Evolutionary conservation across 306 rosid genomes (phyloP), one percentile per base, ranked within the genome.

Genomic region (Glycine soja): DNA sequence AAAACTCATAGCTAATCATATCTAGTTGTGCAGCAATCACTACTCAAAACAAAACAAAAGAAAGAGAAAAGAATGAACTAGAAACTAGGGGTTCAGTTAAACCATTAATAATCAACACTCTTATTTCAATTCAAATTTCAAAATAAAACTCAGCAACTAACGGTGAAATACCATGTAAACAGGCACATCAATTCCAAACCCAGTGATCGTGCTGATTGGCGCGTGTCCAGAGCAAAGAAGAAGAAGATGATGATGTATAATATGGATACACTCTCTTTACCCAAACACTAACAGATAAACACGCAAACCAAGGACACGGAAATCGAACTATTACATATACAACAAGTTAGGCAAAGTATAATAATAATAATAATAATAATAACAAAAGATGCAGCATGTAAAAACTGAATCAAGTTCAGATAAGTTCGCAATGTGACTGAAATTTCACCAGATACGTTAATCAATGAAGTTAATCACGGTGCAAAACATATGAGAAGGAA

Each of bases 331-430:
- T 59, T 12, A 57, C 88, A 53, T 12, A 6, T 30, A 42, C 30
- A 77, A 62, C 67, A 79, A 75, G 69, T 70, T 70, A 79, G 62
- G 73, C 42, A 62, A 68, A 74, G 59, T 36, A 36, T 30, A 70
- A 71, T 59, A 62, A 8, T 70, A 14, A 76, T 5, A 54, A 75
- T 10, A 74, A 24, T 24, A 74, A 2, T 51, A 11, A 68, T 9
- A 19, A 85, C 54, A 58, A 68, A 57, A 75, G 54, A 5, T 15
- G 46, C 47, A 82, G 65, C 67, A 73, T 6, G 40, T 30, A 74
- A 24, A 82, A 70, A 71, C 48, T 24, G 10, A 80, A 77, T 59
- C 81, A 9, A 87, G 78, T 73, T 73, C 24, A 67, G 10, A 67
- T 1, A 66, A 76, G 54, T 70, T 70, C 53, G 76, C 14, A 68